Evolutionary conservation across 352 stramenopile genomes (phyloP).

Genomic region (Globisporangium echinulatum): DNA sequence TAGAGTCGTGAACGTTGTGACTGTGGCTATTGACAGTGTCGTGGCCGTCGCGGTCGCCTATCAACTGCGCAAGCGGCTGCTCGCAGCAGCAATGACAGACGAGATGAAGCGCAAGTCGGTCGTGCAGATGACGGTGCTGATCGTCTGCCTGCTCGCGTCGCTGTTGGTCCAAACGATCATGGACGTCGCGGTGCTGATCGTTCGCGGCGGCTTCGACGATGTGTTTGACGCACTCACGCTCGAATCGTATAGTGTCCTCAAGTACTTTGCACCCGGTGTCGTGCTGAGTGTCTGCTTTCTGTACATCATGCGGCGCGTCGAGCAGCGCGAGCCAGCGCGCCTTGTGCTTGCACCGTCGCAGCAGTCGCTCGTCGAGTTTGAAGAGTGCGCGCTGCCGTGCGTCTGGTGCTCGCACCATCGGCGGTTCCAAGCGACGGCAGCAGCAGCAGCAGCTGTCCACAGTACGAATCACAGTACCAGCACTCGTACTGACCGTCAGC

Average conservation of each 20-base stretch:
- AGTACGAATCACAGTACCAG: too few relatives aligned
- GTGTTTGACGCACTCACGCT: constrained; percentile 29
- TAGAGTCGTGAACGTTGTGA: constrained; percentile 37
- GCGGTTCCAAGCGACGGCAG: constrained; percentile 38
- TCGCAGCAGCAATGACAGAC: constrained; percentile 59
- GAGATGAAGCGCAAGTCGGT: constrained; percentile 75
- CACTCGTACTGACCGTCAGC: too few relatives aligned
- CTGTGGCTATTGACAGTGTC: constrained; percentile 34
- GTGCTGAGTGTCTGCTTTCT: constrained; percentile 55
- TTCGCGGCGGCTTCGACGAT: constrained; percentile 12
- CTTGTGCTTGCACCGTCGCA: constrained; percentile 45
- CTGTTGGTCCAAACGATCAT: constrained; percentile 46
- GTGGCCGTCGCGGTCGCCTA: constrained; percentile 36
- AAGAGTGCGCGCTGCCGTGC: constrained; percentile 62
- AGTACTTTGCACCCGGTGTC: constrained; percentile 46
- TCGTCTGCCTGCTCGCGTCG: constrained; percentile 31
- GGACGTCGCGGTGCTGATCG: constrained; percentile 36
- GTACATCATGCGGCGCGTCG: constrained; percentile 70
- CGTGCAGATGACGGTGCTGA: constrained; percentile 60
- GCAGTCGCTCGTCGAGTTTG: constrained; percentile 57
- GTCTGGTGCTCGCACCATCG: constrained; percentile 72
- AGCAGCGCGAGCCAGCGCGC: constrained; percentile 47
- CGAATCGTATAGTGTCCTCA: constrained; percentile 34
- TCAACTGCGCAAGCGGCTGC: constrained; percentile 36
- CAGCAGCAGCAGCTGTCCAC: too few relatives aligned